Percentiles rank a stretch among this genome's conserved stretches.
phyloP scores from a whole-genome alignment of 75 land plant species.

The Cupressus sempervirens region DNA sequence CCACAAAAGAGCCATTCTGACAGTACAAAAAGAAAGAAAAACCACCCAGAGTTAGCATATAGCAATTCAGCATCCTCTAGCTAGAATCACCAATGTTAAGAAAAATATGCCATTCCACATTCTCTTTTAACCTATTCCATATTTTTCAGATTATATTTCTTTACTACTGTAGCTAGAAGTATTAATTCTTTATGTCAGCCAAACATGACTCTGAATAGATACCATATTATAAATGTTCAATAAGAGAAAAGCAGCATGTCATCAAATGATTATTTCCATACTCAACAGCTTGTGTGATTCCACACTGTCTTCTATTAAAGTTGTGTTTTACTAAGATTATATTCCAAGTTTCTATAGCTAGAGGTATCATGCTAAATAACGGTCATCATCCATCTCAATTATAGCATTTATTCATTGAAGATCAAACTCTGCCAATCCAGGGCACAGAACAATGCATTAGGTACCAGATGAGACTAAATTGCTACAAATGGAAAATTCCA shows the following conservation, averaged over 20 bases:
- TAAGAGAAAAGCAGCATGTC: background rate
- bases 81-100: background rate
- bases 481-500: background rate
- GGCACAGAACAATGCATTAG: background rate
- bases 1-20: slow-evolving; percentile 84
- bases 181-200: background rate
- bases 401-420: background rate
- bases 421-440: background rate
- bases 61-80: background rate
- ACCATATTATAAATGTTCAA: background rate
- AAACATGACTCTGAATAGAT: background rate
- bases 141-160: background rate
- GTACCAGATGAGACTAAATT: background rate
- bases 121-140: background rate
- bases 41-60: background rate
- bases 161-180: background rate
- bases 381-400: background rate
- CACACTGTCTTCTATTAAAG: background rate
- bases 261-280: background rate
- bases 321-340: background rate
- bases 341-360: background rate
- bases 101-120: background rate
- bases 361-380: background rate
- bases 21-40: background rate
- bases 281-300: background rate